These are phyloP conservation scores for Parsonsia alboflavescens DNA, from an alignment of 257 asterid species.

Conservation along the genomic window DNA sequence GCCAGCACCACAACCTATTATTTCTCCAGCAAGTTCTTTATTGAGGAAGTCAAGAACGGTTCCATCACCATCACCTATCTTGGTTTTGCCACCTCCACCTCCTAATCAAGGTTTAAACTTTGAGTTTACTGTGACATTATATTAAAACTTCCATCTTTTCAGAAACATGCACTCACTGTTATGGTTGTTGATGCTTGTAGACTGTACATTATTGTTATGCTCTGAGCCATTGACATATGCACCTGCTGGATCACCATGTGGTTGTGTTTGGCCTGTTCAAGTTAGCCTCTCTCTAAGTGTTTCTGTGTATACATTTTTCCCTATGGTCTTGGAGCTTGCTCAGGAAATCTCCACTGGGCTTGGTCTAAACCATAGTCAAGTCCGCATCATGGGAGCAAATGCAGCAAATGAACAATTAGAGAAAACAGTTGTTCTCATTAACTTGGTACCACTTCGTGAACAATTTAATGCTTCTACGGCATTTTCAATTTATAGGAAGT, in stretches of 20 bases:
- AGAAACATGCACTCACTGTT: slow-evolving; percentile 8
- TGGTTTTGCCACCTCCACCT: slow-evolving; percentile 80
- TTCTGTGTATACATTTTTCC: slow-evolving; percentile 57
- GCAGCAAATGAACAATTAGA: slow-evolving; percentile 62
- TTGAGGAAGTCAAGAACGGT: slow-evolving; percentile 24
- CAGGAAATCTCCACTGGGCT: slow-evolving; percentile 48
- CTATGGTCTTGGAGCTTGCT: slow-evolving; percentile 62
- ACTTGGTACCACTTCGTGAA: slow-evolving; percentile 58
- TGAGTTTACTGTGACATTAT: neutral
- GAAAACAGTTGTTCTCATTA: slow-evolving; percentile 60
- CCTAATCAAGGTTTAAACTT: slow-evolving; percentile 50
- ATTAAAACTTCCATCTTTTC: neutral
- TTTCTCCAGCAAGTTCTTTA: slow-evolving; percentile 46
- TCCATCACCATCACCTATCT: slow-evolving; percentile 48
- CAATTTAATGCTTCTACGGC: slow-evolving; percentile 47
- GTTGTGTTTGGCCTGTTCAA: slow-evolving; percentile 80
- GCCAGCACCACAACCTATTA: slow-evolving; percentile 45
- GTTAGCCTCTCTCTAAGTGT: slow-evolving; percentile 50
- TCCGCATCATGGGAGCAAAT: slow-evolving; percentile 86
- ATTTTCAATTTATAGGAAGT: slow-evolving; percentile 52
- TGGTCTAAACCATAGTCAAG: slow-evolving; percentile 56
- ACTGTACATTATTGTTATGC: slow-evolving; percentile 53
- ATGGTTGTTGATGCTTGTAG: slow-evolving; percentile 25
- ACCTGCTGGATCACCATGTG: slow-evolving; percentile 68
- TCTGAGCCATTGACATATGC: slow-evolving; percentile 67